Base-by-base conservation (phyloP, 2,329 filamentous ascomycete species). In the Alternaria sp. region DNA sequence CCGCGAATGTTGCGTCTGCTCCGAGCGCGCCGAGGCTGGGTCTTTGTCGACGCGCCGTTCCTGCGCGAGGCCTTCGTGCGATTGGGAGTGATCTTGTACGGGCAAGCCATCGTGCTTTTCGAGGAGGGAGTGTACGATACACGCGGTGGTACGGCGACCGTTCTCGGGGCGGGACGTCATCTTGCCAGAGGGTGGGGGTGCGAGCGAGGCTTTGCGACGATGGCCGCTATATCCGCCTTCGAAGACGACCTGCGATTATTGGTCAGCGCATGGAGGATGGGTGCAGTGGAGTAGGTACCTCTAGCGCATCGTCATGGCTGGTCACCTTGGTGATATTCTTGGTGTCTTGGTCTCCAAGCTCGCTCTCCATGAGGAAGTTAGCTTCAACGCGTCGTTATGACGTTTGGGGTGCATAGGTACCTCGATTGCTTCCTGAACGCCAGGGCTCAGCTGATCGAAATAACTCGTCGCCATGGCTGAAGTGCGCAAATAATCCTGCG, bases 111-210 rank as follows among this genome's bases (percentile, higher is more conserved):
- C 76, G 56, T 82, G 80, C 57, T 80, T 81, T 64, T 85, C 84
- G 23, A 90, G 84, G 3, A 90, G 77, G 0, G 84, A 83, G 70
- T 90, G 88, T 4, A 90, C 87, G 64, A 89, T 88, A 72, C 88
- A 90, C 61, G 86, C 84, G 3, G 88, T 89, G 30, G 77, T 75
- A 26, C 67, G 79, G 69, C 66, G 76, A 44, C 62, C 59, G 79
- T 79, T 66, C 62, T 79, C 63, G 14, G 81, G 75, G 23, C 79
- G 78, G 28, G 77, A 75, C 21, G 60, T 58, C 63, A 71, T 71
- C 11, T 60, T 65, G 55, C 57, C 63, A 5, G 64, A 54, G n/a
- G 65, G 58, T 33, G 83, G 72, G 62, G 82, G 77, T 33, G 85
- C 85, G 20, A 90, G 80, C 4, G 88, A 90, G 20, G 88, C 88